phyloP scores from a whole-genome alignment of 1,284 basidiomycete genomes.

The Austroboletus novae-zelandiae region DNA sequence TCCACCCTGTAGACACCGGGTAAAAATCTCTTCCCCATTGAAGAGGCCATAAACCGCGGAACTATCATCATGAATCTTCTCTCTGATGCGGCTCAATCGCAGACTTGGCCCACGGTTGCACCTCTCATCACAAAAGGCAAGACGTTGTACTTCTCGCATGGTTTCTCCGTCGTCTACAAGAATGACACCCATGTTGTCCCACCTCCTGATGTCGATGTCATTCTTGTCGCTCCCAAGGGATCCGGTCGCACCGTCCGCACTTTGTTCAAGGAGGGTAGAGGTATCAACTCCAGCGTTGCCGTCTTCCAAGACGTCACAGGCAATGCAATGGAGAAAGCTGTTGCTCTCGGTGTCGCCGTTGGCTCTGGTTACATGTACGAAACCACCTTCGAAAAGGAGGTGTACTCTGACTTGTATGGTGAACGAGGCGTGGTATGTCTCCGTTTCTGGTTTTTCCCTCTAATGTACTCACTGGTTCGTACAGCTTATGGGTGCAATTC shows the following conservation, averaged over 20 bases:
- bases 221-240: conserved; percentile 98
- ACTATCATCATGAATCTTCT: conserved; percentile 99
- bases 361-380: conserved; percentile 98
- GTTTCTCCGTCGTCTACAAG: conserved; percentile 99
- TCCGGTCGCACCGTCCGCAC: conserved; percentile 99
- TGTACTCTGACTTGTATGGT: conserved; percentile 98
- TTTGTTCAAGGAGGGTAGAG: conserved; percentile 99
- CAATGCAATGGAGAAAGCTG: conserved; percentile 96
- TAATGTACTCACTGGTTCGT: conserved; percentile 14
- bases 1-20: conserved; percentile 70
- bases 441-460: not conserved
- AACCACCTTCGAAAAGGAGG: conserved; percentile 99
- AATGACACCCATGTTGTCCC: conserved; percentile 94
- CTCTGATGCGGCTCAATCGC: conserved; percentile 96
- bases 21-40: conserved; percentile 97
- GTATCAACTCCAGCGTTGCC: conserved; percentile 89
- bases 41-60: conserved; percentile 93
- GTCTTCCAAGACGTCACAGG: conserved; percentile 96
- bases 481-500: conserved; percentile 97
- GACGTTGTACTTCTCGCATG: conserved; percentile 99
- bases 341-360: conserved; percentile 92
- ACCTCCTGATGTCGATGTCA: conserved; percentile 95
- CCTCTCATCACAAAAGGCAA: conserved; percentile 98
- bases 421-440: conserved; percentile 94
- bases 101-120: conserved; percentile 87